A percentile compares a stretch with the other conserved stretches of the same genome.
phyloP scores from a whole-genome alignment of 2,329 filamentous ascomycete species.

The Aspergillus novoparasiticus region DNA sequence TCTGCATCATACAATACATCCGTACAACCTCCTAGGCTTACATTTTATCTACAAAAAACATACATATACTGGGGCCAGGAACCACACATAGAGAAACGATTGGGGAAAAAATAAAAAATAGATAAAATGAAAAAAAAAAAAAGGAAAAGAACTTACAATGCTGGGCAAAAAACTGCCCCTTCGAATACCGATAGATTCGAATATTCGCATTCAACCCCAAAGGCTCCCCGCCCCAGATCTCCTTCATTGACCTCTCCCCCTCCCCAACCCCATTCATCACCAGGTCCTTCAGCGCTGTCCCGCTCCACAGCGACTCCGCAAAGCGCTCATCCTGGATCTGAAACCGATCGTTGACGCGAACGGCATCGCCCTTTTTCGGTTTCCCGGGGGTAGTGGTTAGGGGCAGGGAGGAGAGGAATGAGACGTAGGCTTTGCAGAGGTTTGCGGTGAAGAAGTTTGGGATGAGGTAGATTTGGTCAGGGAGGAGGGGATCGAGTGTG shows the following conservation, averaged over 20 bases:
- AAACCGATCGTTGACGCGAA: constrained; percentile 86
- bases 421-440: constrained; percentile 75
- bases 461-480: constrained; percentile 71
- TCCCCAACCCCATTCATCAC: constrained; percentile 37
- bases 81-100: not conserved
- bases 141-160: constrained; percentile 69
- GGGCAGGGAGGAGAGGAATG: constrained; percentile 70
- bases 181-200: constrained; percentile 81
- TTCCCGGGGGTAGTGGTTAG: constrained; percentile 76
- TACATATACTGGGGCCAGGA: not conserved
- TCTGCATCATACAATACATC: not conserved
- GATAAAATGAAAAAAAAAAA: too few relatives aligned
- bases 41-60: not conserved
- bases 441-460: constrained; percentile 73
- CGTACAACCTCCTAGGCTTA: not conserved
- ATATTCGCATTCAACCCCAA: constrained; percentile 89
- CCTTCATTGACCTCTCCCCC: constrained; percentile 31
- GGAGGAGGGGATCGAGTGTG: constrained; percentile 57
- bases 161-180: constrained; percentile 87
- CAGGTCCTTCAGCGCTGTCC: constrained; percentile 72
- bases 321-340: constrained; percentile 77
- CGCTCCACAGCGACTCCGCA: constrained; percentile 73
- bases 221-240: constrained; percentile 75
- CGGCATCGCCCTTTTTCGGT: constrained; percentile 77
- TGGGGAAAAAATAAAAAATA: too few relatives aligned